Evolutionary conservation across 176 grass and related monocot genomes (phyloP), one percentile per base, ranked within the genome.

Genomic region (Poa pratensis): DNA sequence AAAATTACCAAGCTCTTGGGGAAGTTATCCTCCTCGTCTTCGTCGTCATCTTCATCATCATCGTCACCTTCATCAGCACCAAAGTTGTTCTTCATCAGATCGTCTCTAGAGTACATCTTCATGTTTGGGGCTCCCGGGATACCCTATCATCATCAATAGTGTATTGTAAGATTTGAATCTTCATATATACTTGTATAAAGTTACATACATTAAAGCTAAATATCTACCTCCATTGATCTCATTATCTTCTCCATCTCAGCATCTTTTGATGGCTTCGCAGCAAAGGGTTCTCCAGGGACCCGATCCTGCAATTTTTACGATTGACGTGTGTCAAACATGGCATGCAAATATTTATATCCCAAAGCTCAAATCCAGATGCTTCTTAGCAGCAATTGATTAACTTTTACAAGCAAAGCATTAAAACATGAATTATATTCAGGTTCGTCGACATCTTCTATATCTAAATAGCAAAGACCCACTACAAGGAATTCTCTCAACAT

Each of bases 61-160:
- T 90, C 95, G 32, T 79, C 83, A 15, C 62, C 91, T 34, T 88
- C 89, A 22, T 86, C 89, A 22, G 61, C 37, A 61, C 84, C 88
- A 73, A 95, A 98, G 72, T 98, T 98, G 52, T 98, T 98, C 67
- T 94, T 98, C 91, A 95, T 90, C 79, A 98, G 54, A 83, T 95
- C 93, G 5, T 98, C 96, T 87, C 85, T 92, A 16, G 96, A 98
- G 83, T 90, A 98, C 96, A 98, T 98, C 72, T 98, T 98, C 96
- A 94, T 98, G 82, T 68, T 94, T 46, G 96, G 96, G 30, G 93
- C 93, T 69, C 96, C 96, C 0, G 96, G 93, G 22, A 98, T 93
- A 48, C 90, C 93, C 96, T 98, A 54, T 5, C 43, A 90, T 80
- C 23, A 73, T 34, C 20, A 60, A 74, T 75, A 73, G 39, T 9